Conservation (phyloP, 176 grass and related monocot genomes). For the maize (Zea mays) region Zm-B73-REFERENCE-NAM-5.0 NC_050098.1:33176501-33177000, state of each 20-base stretch:
- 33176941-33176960: background rate
- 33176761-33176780: slow-evolving; percentile 64
- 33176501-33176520: slow-evolving; percentile 82
- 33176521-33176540: slow-evolving; percentile 86
- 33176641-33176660: background rate
- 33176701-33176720: background rate
- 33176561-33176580: slow-evolving; percentile 48
- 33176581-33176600: slow-evolving; percentile 54
- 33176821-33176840: slow-evolving; percentile 75
- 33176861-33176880: slow-evolving; percentile 85
- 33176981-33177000: too few relatives aligned
- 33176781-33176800: slow-evolving; percentile 66
- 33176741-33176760: background rate
- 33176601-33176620: slow-evolving; percentile 49
- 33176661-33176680: background rate
- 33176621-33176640: slow-evolving; percentile 65
- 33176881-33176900: slow-evolving; percentile 86
- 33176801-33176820: slow-evolving; percentile 54
- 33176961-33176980: too few relatives aligned
- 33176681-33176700: background rate
- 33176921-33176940: slow-evolving; percentile 27
- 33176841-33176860: slow-evolving; percentile 89
- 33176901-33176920: slow-evolving; percentile 81
- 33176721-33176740: background rate
- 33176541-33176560: slow-evolving; percentile 59